A percentile compares a stretch with the other conserved stretches of the same genome.
These are phyloP conservation scores for Tulasnella sp. DNA, from an alignment of 768 basidiomycete genomes.

Conservation along the genomic window DNA sequence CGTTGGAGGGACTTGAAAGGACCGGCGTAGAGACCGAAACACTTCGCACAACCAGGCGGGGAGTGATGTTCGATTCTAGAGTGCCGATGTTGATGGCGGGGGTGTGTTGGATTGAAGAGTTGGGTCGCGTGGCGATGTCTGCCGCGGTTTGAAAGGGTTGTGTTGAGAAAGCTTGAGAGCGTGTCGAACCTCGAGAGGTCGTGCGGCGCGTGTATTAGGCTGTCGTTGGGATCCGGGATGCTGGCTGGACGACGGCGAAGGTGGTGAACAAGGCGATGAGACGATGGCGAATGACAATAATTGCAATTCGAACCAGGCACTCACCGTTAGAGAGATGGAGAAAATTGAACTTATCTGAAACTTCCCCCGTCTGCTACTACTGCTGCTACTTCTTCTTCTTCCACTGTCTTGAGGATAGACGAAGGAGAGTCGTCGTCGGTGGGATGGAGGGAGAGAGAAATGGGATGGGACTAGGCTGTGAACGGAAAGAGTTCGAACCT, in stretches of 20 bases:
- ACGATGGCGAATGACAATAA: not conserved
- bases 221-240: not conserved
- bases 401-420: constrained; percentile 3
- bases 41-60: not conserved
- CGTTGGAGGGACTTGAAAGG: not conserved
- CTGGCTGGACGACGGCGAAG: not conserved
- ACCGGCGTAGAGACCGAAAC: not conserved
- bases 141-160: not conserved
- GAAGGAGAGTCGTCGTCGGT: not conserved
- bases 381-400: not conserved
- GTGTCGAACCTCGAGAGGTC: not conserved
- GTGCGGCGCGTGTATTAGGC: not conserved
- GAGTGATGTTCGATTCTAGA: not conserved
- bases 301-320: constrained; percentile 9
- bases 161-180: not conserved
- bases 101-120: not conserved
- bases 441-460: not conserved
- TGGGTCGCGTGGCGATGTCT: not conserved
- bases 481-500: constrained; percentile 3
- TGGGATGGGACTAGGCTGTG: constrained; percentile 4
- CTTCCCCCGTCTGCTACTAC: constrained; percentile 2
- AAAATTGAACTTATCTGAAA: not conserved
- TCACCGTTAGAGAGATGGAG: constrained; percentile 7
- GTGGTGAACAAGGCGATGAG: not conserved
- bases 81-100: not conserved